phyloP scores from a whole-genome alignment of 768 basidiomycete genomes.

The Hortiboletus flavorubellus region DNA sequence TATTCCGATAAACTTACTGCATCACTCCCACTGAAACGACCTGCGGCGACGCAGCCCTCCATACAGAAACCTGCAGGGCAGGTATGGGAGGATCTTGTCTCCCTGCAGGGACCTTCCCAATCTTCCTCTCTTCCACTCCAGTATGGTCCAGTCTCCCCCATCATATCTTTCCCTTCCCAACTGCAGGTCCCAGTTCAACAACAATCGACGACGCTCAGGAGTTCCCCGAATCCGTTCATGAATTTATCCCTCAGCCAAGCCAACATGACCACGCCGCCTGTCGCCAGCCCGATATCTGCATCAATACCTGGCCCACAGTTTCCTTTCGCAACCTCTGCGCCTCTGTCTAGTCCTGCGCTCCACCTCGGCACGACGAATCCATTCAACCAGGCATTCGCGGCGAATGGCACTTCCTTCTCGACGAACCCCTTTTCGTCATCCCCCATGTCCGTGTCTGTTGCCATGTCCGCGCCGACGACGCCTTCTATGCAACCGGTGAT shows the following conservation, averaged over 20 bases:
- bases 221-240: slow-evolving; percentile 20
- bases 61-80: slow-evolving; percentile 26
- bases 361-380: slow-evolving; percentile 16
- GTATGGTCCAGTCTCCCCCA: slow-evolving; percentile 10
- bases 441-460: neutral
- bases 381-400: slow-evolving; percentile 12
- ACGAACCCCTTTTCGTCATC: slow-evolving; percentile 17
- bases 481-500: slow-evolving; percentile 9
- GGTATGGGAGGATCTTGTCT: slow-evolving; percentile 60
- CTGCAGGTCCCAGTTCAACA: slow-evolving; percentile 10
- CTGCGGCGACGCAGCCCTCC: slow-evolving; percentile 10
- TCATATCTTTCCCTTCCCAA: slow-evolving; percentile 12
- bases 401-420: slow-evolving; percentile 1
- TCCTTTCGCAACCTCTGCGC: slow-evolving; percentile 4
- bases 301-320: neutral
- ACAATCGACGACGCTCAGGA: neutral
- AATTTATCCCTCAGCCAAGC: slow-evolving; percentile 11
- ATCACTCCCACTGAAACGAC: slow-evolving; percentile 3
- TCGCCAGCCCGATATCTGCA: slow-evolving; percentile 7
- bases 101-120: slow-evolving; percentile 39
- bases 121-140: slow-evolving; percentile 49
- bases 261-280: neutral
- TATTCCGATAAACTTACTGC: slow-evolving; percentile 14
- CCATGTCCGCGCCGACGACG: slow-evolving; percentile 7
- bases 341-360: slow-evolving; percentile 13